phyloP scores from a whole-genome alignment of 192 early-diverging fungal species.

The Coemansia nantahalensis region DNA sequence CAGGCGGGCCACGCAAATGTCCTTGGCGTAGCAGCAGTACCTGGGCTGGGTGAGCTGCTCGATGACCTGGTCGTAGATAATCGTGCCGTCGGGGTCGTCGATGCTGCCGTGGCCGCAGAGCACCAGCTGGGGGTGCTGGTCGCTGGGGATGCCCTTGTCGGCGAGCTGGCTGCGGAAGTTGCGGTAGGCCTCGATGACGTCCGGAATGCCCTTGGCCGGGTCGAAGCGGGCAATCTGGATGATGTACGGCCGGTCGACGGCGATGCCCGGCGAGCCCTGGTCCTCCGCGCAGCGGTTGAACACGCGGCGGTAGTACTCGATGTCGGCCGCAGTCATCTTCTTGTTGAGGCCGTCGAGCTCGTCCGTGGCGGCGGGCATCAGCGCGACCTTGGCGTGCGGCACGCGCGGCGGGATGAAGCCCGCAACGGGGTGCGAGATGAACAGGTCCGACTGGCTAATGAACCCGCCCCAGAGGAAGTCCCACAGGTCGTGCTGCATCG shows the following conservation, averaged over 20 bases:
- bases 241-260: conserved; percentile 68
- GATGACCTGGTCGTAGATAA: conserved; percentile 62
- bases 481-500: conserved; percentile 73
- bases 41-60: conserved; percentile 45
- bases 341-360: conserved; percentile 84
- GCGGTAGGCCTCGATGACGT: conserved; percentile 69
- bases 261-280: conserved; percentile 60
- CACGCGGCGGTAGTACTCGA: conserved; percentile 68
- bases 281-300: conserved; percentile 77
- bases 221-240: conserved; percentile 82
- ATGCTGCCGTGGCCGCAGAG: conserved; percentile 76
- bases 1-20: conserved; percentile 62
- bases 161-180: conserved; percentile 59
- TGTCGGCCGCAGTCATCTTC: conserved; percentile 50
- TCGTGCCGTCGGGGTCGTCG: conserved; percentile 79
- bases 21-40: conserved; percentile 55
- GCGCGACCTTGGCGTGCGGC: conserved; percentile 61
- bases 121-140: conserved; percentile 66
- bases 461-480: conserved; percentile 68
- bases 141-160: conserved; percentile 35
- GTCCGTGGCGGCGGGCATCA: conserved; percentile 76
- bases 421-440: conserved; percentile 76
- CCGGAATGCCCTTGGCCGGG: conserved; percentile 79
- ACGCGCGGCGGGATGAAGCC: conserved; percentile 72
- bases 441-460: conserved; percentile 70